Evolutionary conservation across 306 rosid genomes (phyloP), one percentile per base, ranked within the genome.

Genomic region (Vigna mungo): DNA sequence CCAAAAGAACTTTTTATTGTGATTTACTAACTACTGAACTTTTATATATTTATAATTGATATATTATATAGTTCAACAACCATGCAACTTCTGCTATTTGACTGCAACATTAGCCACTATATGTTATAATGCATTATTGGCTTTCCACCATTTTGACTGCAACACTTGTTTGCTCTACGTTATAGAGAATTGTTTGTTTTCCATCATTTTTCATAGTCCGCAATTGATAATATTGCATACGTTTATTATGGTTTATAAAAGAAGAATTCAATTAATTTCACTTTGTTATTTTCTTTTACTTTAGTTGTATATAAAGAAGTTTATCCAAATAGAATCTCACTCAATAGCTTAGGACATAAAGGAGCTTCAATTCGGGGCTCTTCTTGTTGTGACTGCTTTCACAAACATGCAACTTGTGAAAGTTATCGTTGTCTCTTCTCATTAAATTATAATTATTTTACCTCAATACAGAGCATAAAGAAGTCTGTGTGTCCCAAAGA

Each of bases 401-500:
- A 51, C 27, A 39, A 2, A 8, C 48, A 37, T 34, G 53, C 54
- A n/a, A 74, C 34, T 20, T 65, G 56, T 23, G 48, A 2, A 51
- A 39, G 67, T 25, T 59, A 23, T 32, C 9, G 25, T 11, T 62
- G 46, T 23, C 46, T 23, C 46, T 55, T 68, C n/a, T 37, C 17
- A n/a, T 49, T 49, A 65, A 30, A 60, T 71, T 43, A 78, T 82
- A 74, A 68, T 41, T 43, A 3, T 30, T 7, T 75, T 77, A 64
- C 78, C 80, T 81, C 20, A 56, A 71, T 81, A 74, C 89, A 95
- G 99, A 95, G 99, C 89, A 90, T 95, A 84, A 91, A 55, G 86
- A 89, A 82, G 41, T 88, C 96, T n/a, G 90, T 89, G 78, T 92
- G 97, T 74, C 99, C 99, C 18, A 81, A 46, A 80, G 99, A 95